These are phyloP conservation scores for Podaxis sp. DNA, from an alignment of 768 basidiomycete species.

Conservation along the genomic window DNA sequence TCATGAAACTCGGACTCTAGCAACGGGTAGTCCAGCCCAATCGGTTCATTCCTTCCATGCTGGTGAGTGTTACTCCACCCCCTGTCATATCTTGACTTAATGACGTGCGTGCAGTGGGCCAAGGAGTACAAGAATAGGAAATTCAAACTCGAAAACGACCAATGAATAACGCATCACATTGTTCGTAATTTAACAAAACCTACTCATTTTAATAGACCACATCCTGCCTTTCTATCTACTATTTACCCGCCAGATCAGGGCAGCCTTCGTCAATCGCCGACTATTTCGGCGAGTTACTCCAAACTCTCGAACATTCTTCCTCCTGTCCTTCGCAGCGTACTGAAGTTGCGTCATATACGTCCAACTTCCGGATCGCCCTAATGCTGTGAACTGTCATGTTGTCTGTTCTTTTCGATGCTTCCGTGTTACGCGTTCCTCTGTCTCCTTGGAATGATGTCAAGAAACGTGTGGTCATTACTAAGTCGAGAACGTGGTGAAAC, in stretches of 20 bases:
- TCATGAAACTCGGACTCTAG: slow-evolving; percentile 31
- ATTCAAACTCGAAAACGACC: slow-evolving; percentile 1
- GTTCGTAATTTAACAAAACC: neutral
- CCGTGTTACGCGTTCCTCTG: neutral
- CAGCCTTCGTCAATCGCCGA: neutral
- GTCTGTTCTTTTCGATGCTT: neutral
- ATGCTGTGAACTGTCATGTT: neutral
- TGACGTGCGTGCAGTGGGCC: slow-evolving; percentile 28
- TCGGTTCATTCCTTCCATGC: slow-evolving; percentile 77
- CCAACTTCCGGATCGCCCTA: neutral
- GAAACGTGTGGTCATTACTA: neutral
- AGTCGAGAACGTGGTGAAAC: neutral
- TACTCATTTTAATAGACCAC: neutral
- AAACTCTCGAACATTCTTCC: neutral
- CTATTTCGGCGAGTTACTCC: neutral
- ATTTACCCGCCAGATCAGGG: neutral
- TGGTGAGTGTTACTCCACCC: slow-evolving; percentile 42
- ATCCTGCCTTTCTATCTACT: neutral
- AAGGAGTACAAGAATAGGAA: slow-evolving; percentile 31
- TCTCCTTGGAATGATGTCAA: neutral
- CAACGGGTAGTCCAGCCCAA: slow-evolving; percentile 57
- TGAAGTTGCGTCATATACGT: neutral
- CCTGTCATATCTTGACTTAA: neutral
- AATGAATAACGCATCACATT: neutral
- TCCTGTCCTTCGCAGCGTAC: neutral